A percentile compares a stretch with the other conserved stretches of the same genome.
phyloP scores from a whole-genome alignment of 2,329 filamentous ascomycete species.

The Colletotrichum orchidophilum region DNA sequence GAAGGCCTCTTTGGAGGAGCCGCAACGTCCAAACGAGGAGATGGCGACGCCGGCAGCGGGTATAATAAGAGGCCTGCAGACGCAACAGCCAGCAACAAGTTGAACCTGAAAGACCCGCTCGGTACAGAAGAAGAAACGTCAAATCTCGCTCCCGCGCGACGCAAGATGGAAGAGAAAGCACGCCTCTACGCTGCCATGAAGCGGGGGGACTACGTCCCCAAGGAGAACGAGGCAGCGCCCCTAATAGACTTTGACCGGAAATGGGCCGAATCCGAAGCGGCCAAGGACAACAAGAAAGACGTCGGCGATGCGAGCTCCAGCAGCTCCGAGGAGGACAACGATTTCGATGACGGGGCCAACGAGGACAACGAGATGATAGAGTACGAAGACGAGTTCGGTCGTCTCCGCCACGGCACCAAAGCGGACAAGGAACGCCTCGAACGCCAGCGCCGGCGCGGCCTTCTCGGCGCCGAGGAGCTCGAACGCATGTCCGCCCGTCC shows the following conservation, averaged over 20 bases:
- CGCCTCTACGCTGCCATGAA: slow-evolving; percentile 90
- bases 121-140: slow-evolving; percentile 71
- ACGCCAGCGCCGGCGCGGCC: slow-evolving; percentile 61
- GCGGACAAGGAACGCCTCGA: slow-evolving; percentile 73
- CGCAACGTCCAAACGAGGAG: slow-evolving; percentile 49
- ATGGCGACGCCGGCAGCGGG: slow-evolving; percentile 60
- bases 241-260: slow-evolving; percentile 96
- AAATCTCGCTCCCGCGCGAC: slow-evolving; percentile 75
- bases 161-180: slow-evolving; percentile 90
- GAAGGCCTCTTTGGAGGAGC: slow-evolving; percentile 74
- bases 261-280: slow-evolving; percentile 79
- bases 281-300: slow-evolving; percentile 41
- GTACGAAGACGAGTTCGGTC: slow-evolving; percentile 91
- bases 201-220: slow-evolving; percentile 81
- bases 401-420: slow-evolving; percentile 77
- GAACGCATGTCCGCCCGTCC: slow-evolving; percentile 76
- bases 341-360: slow-evolving; percentile 51
- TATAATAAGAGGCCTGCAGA: slow-evolving; percentile 55
- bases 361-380: slow-evolving; percentile 75
- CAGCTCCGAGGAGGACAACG: slow-evolving; percentile 48
- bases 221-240: slow-evolving; percentile 70
- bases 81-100: slow-evolving; percentile 51
- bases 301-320: slow-evolving; percentile 67
- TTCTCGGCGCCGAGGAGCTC: slow-evolving; percentile 67
- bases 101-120: slow-evolving; percentile 60